Conservation (phyloP, 179 eudicot species). For the Spergularia azorica region DNA sequence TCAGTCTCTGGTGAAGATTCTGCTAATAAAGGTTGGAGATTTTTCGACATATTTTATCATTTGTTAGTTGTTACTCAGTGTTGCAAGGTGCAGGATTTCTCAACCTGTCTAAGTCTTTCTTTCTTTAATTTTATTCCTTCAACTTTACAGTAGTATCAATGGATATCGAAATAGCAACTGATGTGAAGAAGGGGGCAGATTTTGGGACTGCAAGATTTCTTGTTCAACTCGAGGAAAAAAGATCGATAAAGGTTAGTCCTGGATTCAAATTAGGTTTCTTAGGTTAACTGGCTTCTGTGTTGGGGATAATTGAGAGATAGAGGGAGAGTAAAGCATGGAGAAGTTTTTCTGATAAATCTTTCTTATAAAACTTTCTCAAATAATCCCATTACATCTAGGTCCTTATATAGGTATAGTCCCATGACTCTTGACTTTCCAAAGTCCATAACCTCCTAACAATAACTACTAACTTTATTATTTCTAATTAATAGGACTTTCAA, state of each 20-base stretch:
- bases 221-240: conserved; percentile 63
- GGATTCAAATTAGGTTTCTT: no score
- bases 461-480: no score
- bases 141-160: conserved; percentile 8
- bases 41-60: neutral
- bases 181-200: conserved; percentile 42
- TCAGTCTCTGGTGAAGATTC: conserved; percentile 29
- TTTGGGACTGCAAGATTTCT: conserved; percentile 78
- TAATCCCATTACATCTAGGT: no score
- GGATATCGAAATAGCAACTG: conserved; percentile 18
- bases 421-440: no score
- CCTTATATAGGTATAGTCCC: no score
- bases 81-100: neutral
- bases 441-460: no score
- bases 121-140: neutral
- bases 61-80: neutral
- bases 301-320: no score
- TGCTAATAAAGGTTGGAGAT: conserved; percentile 35
- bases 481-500: no score
- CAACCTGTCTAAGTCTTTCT: neutral
- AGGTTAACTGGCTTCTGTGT: no score
- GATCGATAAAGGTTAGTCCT: conserved; percentile 70
- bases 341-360: no score
- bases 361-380: no score
- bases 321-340: no score